phyloP scores from a whole-genome alignment of 768 basidiomycete species.

The Mycena crocata region DNA sequence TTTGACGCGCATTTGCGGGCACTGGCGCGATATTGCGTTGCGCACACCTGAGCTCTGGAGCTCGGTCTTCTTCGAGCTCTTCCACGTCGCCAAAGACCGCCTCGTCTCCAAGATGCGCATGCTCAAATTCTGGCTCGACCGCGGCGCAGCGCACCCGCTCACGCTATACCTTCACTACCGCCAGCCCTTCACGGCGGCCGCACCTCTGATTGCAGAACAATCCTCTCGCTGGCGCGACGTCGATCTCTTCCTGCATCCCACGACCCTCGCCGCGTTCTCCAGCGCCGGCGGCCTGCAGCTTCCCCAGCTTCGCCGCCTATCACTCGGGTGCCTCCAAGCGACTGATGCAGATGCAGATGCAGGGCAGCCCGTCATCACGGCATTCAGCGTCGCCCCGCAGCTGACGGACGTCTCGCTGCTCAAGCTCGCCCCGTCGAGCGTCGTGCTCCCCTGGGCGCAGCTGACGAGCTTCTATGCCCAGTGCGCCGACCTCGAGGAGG shows the following conservation, averaged over 20 bases:
- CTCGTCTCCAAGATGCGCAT: neutral
- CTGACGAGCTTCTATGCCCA: neutral
- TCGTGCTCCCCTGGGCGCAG: conserved; percentile 9
- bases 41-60: conserved; percentile 14
- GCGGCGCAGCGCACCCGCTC: conserved; percentile 12
- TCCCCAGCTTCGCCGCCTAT: conserved; percentile 9
- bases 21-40: conserved; percentile 14
- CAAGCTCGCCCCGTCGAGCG: conserved; percentile 5
- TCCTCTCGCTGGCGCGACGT: conserved; percentile 1
- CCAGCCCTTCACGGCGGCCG: neutral
- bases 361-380: neutral
- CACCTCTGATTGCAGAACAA: neutral
- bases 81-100: neutral
- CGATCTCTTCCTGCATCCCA: conserved; percentile 12
- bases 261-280: conserved; percentile 5
- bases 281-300: neutral
- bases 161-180: conserved; percentile 7
- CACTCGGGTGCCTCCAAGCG: neutral
- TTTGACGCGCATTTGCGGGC: conserved; percentile 9
- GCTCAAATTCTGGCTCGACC: conserved; percentile 12
- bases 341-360: no score
- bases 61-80: conserved; percentile 14
- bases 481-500: neutral
- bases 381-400: conserved; percentile 3
- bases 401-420: conserved; percentile 9